These are phyloP conservation scores for Cubamyces lactineus DNA, from an alignment of 768 basidiomycete species.

Conservation along the genomic window DNA sequence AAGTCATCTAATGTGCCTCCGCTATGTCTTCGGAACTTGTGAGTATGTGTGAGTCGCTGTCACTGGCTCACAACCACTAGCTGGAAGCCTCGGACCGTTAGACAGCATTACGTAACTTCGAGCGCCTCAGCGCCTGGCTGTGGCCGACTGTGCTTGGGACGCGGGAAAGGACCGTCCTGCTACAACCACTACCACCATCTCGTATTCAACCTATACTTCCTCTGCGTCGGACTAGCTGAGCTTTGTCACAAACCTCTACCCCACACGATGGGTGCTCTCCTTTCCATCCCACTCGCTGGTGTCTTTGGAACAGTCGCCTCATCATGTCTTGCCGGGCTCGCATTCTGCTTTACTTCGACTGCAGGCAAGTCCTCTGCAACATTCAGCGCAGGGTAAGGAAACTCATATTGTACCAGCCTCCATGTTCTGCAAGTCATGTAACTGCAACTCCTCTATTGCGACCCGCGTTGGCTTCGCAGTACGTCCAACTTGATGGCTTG, in stretches of 20 bases:
- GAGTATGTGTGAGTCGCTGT: no score
- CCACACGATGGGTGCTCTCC: constrained; percentile 65
- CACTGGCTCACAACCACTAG: no score
- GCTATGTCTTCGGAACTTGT: no score
- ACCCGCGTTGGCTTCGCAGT: constrained; percentile 96
- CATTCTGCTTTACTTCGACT: constrained; percentile 86
- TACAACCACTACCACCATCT: no score
- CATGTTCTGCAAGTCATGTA: constrained; percentile 98
- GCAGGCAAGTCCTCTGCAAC: constrained; percentile 55
- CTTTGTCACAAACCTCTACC: neutral
- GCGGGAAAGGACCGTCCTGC: no score
- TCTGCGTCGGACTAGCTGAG: neutral
- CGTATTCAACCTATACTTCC: no score
- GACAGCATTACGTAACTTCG: no score
- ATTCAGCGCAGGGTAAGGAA: neutral
- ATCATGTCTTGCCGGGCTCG: constrained; percentile 81
- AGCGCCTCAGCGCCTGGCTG: no score
- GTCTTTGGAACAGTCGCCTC: constrained; percentile 71
- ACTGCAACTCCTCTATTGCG: constrained; percentile 98
- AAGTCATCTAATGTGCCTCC: no score
- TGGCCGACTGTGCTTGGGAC: no score
- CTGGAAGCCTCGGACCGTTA: no score
- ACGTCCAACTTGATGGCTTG: constrained; percentile 32
- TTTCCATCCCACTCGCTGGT: constrained; percentile 75
- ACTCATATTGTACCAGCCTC: constrained; percentile 57